phyloP scores from a whole-genome alignment of 2,329 filamentous ascomycete species.

The Aspergillus novofumigatus region DNA sequence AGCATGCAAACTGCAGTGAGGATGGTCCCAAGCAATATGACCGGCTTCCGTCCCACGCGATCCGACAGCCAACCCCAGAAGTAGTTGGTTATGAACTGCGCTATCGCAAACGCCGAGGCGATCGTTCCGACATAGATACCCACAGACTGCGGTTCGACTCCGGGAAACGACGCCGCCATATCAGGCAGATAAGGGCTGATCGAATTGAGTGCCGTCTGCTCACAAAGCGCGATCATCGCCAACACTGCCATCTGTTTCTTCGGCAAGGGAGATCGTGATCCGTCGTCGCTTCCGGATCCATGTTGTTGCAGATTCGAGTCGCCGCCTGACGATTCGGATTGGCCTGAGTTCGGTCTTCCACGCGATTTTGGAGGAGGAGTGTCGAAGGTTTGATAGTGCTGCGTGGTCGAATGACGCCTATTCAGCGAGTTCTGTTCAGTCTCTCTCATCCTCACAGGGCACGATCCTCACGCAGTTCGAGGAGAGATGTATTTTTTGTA shows the following conservation, averaged over 20 bases:
- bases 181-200: slow-evolving; percentile 92
- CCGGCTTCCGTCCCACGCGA: slow-evolving; percentile 72
- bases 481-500: background rate
- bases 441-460: slow-evolving; percentile 22
- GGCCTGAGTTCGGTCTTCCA: slow-evolving; percentile 41
- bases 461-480: background rate
- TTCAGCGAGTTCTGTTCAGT: slow-evolving; percentile 28
- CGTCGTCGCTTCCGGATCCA: slow-evolving; percentile 18
- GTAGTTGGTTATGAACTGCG: slow-evolving; percentile 89
- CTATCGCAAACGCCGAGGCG: slow-evolving; percentile 85
- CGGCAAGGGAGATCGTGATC: slow-evolving; percentile 66
- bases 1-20: slow-evolving; percentile 76
- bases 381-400: slow-evolving; percentile 47
- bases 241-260: slow-evolving; percentile 77
- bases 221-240: slow-evolving; percentile 81
- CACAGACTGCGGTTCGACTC: slow-evolving; percentile 65
- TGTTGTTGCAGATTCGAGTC: slow-evolving; percentile 22
- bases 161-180: slow-evolving; percentile 84
- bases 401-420: slow-evolving; percentile 41
- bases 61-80: slow-evolving; percentile 85
- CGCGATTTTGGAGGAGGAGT: slow-evolving; percentile 45
- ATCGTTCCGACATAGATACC: slow-evolving; percentile 88
- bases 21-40: slow-evolving; percentile 77
- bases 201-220: slow-evolving; percentile 95
- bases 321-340: slow-evolving; percentile 37